These are phyloP conservation scores for Linnemannia zychae DNA, from an alignment of 192 early-diverging fungal genomes.

Conservation along the genomic window DNA sequence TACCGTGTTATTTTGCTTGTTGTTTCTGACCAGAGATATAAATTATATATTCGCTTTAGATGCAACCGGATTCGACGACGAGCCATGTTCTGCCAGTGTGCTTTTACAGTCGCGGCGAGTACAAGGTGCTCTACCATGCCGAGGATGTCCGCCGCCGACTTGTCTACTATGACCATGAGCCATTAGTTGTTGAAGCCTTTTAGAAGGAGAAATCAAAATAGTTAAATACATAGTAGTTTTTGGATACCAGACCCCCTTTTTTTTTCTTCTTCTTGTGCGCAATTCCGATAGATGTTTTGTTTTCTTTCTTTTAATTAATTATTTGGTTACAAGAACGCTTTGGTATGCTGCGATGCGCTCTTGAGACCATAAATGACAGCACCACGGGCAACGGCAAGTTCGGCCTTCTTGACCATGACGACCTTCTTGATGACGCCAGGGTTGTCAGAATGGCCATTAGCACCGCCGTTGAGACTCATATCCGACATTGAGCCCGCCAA, in stretches of 20 bases:
- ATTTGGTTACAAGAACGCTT: constrained; percentile 41
- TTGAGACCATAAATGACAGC: constrained; percentile 59
- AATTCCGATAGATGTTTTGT: too few species aligned
- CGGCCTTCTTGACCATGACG: constrained; percentile 52
- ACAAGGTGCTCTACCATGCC: constrained; percentile 68
- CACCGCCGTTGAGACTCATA: constrained; percentile 33
- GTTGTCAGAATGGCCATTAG: neutral
- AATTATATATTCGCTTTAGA: constrained; percentile 34
- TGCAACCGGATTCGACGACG: constrained; percentile 63
- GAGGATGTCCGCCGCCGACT: constrained; percentile 66
- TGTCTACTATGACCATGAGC: constrained; percentile 68
- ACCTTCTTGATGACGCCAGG: constrained; percentile 52
- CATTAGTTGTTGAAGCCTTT: constrained; percentile 59
- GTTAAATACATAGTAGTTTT: neutral
- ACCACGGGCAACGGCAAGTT: constrained; percentile 53
- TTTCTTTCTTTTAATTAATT: constrained; percentile 7
- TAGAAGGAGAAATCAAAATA: constrained; percentile 6
- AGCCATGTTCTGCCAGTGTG: constrained; percentile 64
- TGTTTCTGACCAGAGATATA: too few species aligned
- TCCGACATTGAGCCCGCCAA: constrained; percentile 26
- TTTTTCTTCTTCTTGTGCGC: neutral
- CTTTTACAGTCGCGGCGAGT: constrained; percentile 68
- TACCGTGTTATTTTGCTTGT: too few species aligned
- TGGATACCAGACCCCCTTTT: neutral
- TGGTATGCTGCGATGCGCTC: constrained; percentile 53